Percentiles rank a stretch among this genome's conserved stretches.
Conservation (phyloP, 306 rosid genomes). For the Corylus americana region DNA sequence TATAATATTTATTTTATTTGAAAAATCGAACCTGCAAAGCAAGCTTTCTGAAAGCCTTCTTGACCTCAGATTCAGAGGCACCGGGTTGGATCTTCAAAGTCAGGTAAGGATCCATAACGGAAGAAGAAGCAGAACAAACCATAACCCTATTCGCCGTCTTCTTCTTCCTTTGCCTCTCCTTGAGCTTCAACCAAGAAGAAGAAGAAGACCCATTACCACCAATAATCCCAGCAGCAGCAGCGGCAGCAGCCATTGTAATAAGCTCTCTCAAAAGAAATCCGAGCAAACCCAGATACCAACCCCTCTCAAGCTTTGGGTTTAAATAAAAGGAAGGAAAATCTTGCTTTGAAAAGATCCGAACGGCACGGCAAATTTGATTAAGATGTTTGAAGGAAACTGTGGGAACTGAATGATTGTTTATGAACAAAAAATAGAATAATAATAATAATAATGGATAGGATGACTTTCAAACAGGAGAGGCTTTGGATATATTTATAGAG, state of each 20-base stretch:
- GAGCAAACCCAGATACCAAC: constrained; percentile 3
- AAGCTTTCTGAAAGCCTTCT: constrained; percentile 81
- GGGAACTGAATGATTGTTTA: not conserved
- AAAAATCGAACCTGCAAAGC: constrained; percentile 70
- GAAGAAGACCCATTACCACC: constrained; percentile 48
- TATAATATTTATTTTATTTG: not conserved
- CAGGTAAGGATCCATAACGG: constrained; percentile 63
- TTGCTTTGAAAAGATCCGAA: constrained; percentile 28
- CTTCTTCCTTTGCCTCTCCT: constrained; percentile 26
- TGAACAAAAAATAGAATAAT: not conserved
- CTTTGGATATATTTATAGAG: constrained; percentile 12
- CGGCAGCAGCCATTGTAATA: constrained; percentile 60
- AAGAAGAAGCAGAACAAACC: constrained; percentile 41
- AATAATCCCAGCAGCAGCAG: constrained; percentile 48
- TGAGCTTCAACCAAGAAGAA: constrained; percentile 47
- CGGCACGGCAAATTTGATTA: constrained; percentile 34
- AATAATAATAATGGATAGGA: not conserved
- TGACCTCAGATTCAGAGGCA: constrained; percentile 88
- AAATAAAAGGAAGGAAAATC: constrained; percentile 11
- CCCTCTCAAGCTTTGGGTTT: constrained; percentile 21
- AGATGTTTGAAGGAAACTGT: constrained; percentile 13
- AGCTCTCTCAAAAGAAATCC: constrained; percentile 1
- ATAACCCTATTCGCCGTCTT: constrained; percentile 27
- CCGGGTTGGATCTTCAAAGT: constrained; percentile 63
- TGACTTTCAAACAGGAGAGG: not conserved